A percentile compares a stretch with the other conserved stretches of the same genome.
Evolutionary conservation across 75 land plant genomes (phyloP).

Genomic region (Cupressus sempervirens): DNA sequence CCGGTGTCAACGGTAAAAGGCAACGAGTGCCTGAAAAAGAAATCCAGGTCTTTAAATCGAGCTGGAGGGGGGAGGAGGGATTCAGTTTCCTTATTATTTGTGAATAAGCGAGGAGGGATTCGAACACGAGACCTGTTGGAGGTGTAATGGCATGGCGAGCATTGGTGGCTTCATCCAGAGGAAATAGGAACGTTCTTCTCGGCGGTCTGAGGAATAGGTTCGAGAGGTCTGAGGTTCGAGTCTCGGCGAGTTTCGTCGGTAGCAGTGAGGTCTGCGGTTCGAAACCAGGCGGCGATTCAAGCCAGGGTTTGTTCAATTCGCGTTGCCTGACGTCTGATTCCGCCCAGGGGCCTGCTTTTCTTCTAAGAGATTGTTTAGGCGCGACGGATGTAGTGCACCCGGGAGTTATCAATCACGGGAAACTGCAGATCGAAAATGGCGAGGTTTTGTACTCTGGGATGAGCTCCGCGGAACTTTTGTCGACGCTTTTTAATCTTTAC

Average conservation of each 20-base stretch:
- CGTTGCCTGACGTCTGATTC: not conserved
- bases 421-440: slow-evolving; percentile 21
- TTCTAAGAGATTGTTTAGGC: not conserved
- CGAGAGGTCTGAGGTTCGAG: not conserved
- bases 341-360: not conserved
- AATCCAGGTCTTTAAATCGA: not conserved
- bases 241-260: not conserved
- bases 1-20: not conserved
- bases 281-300: not conserved
- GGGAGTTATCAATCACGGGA: not conserved
- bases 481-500: slow-evolving; percentile 37
- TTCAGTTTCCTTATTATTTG: not conserved
- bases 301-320: not conserved
- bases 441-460: slow-evolving; percentile 40
- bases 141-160: not conserved
- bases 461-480: slow-evolving; percentile 40
- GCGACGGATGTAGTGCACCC: not conserved
- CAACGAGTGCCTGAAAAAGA: too few species aligned
- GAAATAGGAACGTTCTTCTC: not conserved
- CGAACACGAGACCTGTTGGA: not conserved
- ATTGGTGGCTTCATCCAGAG: not conserved
- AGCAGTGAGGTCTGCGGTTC: not conserved
- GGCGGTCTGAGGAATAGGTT: not conserved
- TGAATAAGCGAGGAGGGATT: not conserved
- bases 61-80: not conserved